phyloP scores from a whole-genome alignment of 2,329 filamentous ascomycete species.

The Venturia pyrina region DNA sequence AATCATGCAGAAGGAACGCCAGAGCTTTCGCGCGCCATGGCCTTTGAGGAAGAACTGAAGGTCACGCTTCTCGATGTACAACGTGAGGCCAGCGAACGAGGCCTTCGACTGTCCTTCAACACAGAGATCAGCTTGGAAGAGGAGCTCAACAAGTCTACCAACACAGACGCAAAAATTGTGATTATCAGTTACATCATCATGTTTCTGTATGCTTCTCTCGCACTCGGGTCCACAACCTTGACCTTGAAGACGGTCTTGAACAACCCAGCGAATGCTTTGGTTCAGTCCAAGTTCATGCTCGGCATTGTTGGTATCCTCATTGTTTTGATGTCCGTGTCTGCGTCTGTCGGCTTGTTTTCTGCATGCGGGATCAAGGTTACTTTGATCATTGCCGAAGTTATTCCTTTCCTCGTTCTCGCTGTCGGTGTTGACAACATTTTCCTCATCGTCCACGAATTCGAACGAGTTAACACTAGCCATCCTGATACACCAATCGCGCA shows the following conservation, averaged over 20 bases:
- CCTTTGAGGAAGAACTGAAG: conserved; percentile 79
- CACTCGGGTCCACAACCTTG: conserved; percentile 78
- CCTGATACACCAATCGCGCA: conserved; percentile 82
- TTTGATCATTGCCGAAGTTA: conserved; percentile 95
- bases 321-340: conserved; percentile 92
- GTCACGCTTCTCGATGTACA: conserved; percentile 67
- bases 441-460: conserved; percentile 95
- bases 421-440: conserved; percentile 99
- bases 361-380: conserved; percentile 88
- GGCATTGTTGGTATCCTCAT: conserved; percentile 93
- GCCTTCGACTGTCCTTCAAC: conserved; percentile 82
- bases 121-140: conserved; percentile 92
- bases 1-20: conserved; percentile 69
- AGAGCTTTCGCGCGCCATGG: conserved; percentile 64
- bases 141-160: conserved; percentile 95
- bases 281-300: conserved; percentile 93
- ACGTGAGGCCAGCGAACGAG: conserved; percentile 64
- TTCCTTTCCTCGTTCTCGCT: conserved; percentile 91
- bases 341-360: conserved; percentile 90
- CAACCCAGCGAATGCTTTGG: conserved; percentile 74
- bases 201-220: conserved; percentile 94
- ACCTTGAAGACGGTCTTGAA: conserved; percentile 65
- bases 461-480: conserved; percentile 84
- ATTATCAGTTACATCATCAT: conserved; percentile 96
- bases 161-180: conserved; percentile 95